Conservation (phyloP, 139 green algal species). For the Coelastrella sp. region DNA sequence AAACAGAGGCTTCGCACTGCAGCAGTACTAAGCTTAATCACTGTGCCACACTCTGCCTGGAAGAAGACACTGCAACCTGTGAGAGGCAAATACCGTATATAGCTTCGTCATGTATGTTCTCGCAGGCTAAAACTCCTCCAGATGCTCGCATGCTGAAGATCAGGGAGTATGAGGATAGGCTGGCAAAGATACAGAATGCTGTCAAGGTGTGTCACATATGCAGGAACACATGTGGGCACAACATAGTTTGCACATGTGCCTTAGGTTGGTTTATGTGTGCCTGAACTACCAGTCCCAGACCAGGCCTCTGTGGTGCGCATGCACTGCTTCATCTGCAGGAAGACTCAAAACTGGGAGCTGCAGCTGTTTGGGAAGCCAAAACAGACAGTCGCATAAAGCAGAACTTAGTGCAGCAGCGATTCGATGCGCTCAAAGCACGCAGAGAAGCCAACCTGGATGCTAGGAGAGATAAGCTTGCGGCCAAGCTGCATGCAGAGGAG, state of each 20-base stretch:
- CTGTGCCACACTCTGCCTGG: too few species aligned
- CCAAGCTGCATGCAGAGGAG: conserved; percentile 87
- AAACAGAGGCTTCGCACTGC: too few species aligned
- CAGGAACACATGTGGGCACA: not conserved
- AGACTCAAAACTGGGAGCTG: conserved; percentile 23
- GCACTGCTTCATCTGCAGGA: conserved; percentile 36
- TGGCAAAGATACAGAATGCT: conserved; percentile 53
- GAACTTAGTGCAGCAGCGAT: conserved; percentile 52
- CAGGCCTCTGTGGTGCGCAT: not conserved
- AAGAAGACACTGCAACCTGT: not conserved
- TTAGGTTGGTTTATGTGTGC: not conserved
- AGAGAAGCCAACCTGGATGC: conserved; percentile 57
- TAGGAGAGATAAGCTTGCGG: conserved; percentile 53
- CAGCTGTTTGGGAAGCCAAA: conserved; percentile 49
- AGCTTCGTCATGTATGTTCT: too few species aligned
- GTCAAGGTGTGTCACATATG: conserved; percentile 33
- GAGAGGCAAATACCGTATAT: too few species aligned
- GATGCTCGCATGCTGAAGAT: conserved; percentile 65
- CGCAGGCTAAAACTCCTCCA: conserved; percentile 42
- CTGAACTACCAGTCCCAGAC: not conserved
- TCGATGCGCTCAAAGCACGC: conserved; percentile 55
- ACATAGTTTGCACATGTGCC: too few species aligned
- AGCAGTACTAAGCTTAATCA: too few species aligned
- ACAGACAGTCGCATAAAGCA: conserved; percentile 47
- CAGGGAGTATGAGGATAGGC: conserved; percentile 61